These are phyloP conservation scores for Garcia nutans DNA, from an alignment of 345 rosid genomes.

Conservation along the genomic window DNA sequence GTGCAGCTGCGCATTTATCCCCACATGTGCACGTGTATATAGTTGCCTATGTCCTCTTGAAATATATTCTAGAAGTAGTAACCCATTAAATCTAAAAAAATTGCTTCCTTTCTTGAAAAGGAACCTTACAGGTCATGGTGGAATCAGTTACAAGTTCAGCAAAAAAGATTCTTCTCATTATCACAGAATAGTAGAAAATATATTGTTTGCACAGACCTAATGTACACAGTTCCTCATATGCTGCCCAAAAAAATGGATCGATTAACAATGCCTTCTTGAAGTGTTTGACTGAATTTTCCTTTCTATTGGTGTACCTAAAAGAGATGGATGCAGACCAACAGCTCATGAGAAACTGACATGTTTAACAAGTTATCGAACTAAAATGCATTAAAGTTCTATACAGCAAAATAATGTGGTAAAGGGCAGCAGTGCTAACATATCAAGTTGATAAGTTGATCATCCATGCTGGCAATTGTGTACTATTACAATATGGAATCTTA, in stretches of 20 bases:
- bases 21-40: neutral
- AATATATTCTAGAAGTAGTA: neutral
- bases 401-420: neutral
- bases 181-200: neutral
- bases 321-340: constrained; percentile 10
- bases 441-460: neutral
- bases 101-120: neutral
- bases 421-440: neutral
- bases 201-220: constrained; percentile 55
- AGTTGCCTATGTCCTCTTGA: neutral
- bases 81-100: neutral
- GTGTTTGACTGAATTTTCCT: constrained; percentile 69
- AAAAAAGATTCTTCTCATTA: neutral
- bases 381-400: neutral
- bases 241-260: constrained; percentile 92
- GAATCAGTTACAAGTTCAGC: neutral
- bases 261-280: constrained; percentile 75
- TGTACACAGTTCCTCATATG: constrained; percentile 85
- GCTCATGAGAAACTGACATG: constrained; percentile 16
- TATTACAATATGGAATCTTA: neutral
- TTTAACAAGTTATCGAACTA: neutral
- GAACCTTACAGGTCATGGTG: neutral
- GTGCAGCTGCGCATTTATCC: too few relatives aligned
- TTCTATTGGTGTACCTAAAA: constrained; percentile 87
- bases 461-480: neutral